phyloP scores from a whole-genome alignment of 2,329 filamentous ascomycete genomes.

The Westerdykella aurantiaca region DNA sequence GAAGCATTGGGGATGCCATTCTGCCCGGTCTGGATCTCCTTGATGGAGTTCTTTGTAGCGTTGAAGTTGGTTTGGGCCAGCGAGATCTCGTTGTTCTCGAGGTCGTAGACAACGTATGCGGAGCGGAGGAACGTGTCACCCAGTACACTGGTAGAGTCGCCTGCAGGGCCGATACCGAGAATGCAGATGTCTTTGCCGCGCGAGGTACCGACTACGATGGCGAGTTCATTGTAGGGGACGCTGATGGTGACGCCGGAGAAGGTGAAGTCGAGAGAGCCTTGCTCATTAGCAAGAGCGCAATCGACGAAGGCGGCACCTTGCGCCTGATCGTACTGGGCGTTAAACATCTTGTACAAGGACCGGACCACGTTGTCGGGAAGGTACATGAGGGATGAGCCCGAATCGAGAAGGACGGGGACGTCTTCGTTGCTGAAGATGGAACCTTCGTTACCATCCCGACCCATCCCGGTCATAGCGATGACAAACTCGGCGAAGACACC shows the following conservation, averaged over 20 bases:
- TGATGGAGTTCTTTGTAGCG: slow-evolving; percentile 43
- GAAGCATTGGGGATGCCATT: slow-evolving; percentile 50
- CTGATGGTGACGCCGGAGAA: slow-evolving; percentile 53
- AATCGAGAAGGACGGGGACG: slow-evolving; percentile 63
- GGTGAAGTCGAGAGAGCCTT: slow-evolving; percentile 51
- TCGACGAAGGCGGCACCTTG: slow-evolving; percentile 48
- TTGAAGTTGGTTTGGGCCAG: slow-evolving; percentile 59
- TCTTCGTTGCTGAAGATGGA: slow-evolving; percentile 41
- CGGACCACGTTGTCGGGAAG: slow-evolving; percentile 57
- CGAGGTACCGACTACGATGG: slow-evolving; percentile 45
- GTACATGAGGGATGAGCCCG: slow-evolving; percentile 67
- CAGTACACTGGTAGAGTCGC: slow-evolving; percentile 46
- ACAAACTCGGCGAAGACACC: slow-evolving; percentile 49
- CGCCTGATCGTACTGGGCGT: slow-evolving; percentile 38
- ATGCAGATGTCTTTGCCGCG: slow-evolving; percentile 42
- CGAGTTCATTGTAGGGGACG: slow-evolving; percentile 52
- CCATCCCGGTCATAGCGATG: slow-evolving; percentile 48
- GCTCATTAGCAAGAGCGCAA: slow-evolving; percentile 47
- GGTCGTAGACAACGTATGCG: slow-evolving; percentile 59
- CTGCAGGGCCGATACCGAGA: slow-evolving; percentile 47
- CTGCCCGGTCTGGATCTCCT: slow-evolving; percentile 49
- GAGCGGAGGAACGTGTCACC: slow-evolving; percentile 59
- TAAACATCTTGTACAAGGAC: slow-evolving; percentile 37
- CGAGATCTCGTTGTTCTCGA: slow-evolving; percentile 55
- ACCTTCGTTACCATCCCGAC: slow-evolving; percentile 38